These are phyloP conservation scores for Blastobotrys muscicola DNA, from an alignment of 805 yeast species.

Conservation along the genomic window DNA sequence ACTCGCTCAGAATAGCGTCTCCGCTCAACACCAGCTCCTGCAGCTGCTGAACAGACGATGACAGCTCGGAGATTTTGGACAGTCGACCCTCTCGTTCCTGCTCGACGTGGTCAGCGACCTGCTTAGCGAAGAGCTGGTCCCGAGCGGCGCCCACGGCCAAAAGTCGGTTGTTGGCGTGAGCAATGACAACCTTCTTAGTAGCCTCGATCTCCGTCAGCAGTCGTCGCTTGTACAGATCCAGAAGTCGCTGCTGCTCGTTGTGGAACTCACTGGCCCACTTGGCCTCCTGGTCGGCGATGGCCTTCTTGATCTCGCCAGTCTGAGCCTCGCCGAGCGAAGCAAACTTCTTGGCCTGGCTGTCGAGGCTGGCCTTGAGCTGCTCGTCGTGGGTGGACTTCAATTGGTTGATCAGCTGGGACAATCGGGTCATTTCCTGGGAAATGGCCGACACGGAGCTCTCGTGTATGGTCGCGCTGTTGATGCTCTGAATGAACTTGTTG, in stretches of 20 bases:
- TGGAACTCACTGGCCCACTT: slow-evolving; percentile 53
- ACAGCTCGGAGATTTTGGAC: slow-evolving; percentile 53
- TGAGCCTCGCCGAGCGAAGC: slow-evolving; percentile 17
- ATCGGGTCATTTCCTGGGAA: slow-evolving; percentile 14
- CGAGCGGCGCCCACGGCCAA: slow-evolving; percentile 58
- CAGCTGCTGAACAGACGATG: slow-evolving; percentile 46
- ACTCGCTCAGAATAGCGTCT: slow-evolving; percentile 30
- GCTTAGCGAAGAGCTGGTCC: slow-evolving; percentile 53
- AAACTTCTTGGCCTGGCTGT: slow-evolving; percentile 27
- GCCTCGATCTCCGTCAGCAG: slow-evolving; percentile 58
- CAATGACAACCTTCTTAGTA: slow-evolving; percentile 51
- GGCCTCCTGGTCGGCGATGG: slow-evolving; percentile 38
- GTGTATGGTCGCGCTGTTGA: slow-evolving; percentile 30
- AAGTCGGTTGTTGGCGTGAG: slow-evolving; percentile 67
- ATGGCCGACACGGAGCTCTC: slow-evolving; percentile 17
- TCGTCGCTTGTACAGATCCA: slow-evolving; percentile 47
- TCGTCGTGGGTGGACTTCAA: slow-evolving; percentile 14
- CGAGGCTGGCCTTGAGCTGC: slow-evolving; percentile 17
- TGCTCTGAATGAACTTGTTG: slow-evolving; percentile 26
- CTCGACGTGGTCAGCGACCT: slow-evolving; percentile 52
- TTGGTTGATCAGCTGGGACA: slow-evolving; percentile 16
- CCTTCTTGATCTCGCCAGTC: slow-evolving; percentile 21
- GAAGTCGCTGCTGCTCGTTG: slow-evolving; percentile 50
- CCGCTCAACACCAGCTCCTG: slow-evolving; percentile 33
- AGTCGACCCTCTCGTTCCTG: slow-evolving; percentile 72